Percentiles rank a stretch among this genome's conserved stretches.
Evolutionary conservation across 106 monocot species (phyloP).

Genomic region (Allium fistulosum): DNA sequence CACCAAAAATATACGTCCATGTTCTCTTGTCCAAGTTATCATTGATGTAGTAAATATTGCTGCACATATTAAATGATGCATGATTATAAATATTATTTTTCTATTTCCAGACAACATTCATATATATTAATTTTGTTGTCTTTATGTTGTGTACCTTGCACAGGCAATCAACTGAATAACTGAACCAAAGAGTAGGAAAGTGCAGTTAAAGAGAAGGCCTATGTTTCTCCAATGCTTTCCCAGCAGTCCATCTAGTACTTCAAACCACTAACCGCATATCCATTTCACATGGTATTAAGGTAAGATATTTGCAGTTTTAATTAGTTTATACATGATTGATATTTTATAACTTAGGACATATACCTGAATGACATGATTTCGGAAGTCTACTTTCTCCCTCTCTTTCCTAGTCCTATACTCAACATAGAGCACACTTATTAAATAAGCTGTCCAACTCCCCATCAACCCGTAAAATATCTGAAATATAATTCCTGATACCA

Average conservation of each 20-base stretch:
- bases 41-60: slow-evolving; percentile 87
- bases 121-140: background rate
- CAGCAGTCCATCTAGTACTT: slow-evolving; percentile 73
- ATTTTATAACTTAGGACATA: no score
- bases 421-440: slow-evolving; percentile 80
- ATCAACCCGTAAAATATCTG: slow-evolving; percentile 81
- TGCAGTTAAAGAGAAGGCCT: slow-evolving; percentile 84
- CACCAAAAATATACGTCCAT: slow-evolving; percentile 81
- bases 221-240: slow-evolving; percentile 79
- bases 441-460: slow-evolving; percentile 89
- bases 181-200: slow-evolving; percentile 81
- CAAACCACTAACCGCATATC: slow-evolving; percentile 46
- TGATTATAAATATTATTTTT: background rate
- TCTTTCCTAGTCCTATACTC: slow-evolving; percentile 87
- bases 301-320: no score
- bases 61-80: slow-evolving; percentile 9
- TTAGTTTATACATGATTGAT: no score
- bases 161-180: slow-evolving; percentile 88
- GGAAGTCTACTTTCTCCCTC: slow-evolving; percentile 75
- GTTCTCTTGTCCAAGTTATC: slow-evolving; percentile 76
- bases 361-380: slow-evolving; percentile 82
- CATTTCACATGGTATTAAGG: no score
- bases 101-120: background rate
- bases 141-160: slow-evolving; percentile 39
- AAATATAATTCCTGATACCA: slow-evolving; percentile 55